Evolutionary conservation across 768 basidiomycete species (phyloP).

Genomic region (Collybia sp.): DNA sequence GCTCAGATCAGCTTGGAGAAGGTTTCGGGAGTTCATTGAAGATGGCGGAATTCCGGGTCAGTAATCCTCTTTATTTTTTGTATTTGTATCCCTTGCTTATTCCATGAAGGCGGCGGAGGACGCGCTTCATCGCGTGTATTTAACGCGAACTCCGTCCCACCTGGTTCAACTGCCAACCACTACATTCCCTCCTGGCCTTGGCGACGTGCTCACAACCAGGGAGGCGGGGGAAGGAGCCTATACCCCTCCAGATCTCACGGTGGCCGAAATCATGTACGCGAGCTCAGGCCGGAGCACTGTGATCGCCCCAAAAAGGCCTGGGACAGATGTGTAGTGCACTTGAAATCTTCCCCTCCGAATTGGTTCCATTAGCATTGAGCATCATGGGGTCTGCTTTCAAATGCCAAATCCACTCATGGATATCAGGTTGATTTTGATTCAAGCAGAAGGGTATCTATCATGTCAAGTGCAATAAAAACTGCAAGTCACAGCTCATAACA

Average conservation of each 20-base stretch:
- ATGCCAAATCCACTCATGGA: no score
- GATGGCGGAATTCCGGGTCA: constrained; percentile 92
- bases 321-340: constrained; percentile 7
- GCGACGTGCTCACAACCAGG: constrained; percentile 42
- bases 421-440: no score
- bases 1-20: constrained; percentile 82
- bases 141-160: constrained; percentile 71
- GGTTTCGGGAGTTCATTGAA: constrained; percentile 89
- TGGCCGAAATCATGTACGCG: constrained; percentile 64
- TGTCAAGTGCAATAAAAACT: no score
- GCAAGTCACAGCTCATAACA: no score
- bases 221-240: constrained; percentile 43
- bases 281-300: constrained; percentile 57
- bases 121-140: constrained; percentile 75
- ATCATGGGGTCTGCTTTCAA: no score
- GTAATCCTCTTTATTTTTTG: constrained; percentile 17
- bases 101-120: constrained; percentile 74
- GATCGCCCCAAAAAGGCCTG: constrained; percentile 7
- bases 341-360: no score
- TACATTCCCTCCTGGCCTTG: constrained; percentile 57
- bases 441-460: no score
- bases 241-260: constrained; percentile 47
- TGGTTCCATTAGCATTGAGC: no score
- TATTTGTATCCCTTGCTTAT: constrained; percentile 1
- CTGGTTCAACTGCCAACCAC: constrained; percentile 66